phyloP scores from a whole-genome alignment of 2,329 filamentous ascomycete species.

The Colletotrichum eremochloae region DNA sequence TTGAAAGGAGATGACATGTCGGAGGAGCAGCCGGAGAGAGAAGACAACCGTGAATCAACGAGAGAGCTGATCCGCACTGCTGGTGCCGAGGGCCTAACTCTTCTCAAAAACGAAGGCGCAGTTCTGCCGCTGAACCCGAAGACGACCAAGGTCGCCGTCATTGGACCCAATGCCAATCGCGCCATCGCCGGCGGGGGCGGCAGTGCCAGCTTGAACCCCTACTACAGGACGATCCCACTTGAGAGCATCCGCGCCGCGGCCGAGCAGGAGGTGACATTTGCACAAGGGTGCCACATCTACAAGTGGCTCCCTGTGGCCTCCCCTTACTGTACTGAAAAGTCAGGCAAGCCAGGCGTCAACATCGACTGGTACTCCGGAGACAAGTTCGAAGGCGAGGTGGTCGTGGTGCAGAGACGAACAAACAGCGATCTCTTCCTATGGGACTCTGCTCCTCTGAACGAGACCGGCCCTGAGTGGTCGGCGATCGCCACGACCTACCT shows the following conservation, averaged over 20 bases:
- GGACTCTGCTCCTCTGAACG: slow-evolving; percentile 74
- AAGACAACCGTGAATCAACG: slow-evolving; percentile 70
- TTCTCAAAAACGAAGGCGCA: slow-evolving; percentile 72
- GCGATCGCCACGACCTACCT: slow-evolving; percentile 72
- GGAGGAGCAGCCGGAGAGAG: slow-evolving; percentile 68
- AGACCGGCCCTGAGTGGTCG: slow-evolving; percentile 74
- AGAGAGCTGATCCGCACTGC: slow-evolving; percentile 71
- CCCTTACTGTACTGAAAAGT: slow-evolving; percentile 67
- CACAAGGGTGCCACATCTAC: slow-evolving; percentile 72
- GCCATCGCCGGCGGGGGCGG: slow-evolving; percentile 77
- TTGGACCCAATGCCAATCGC: slow-evolving; percentile 76
- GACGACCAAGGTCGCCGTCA: slow-evolving; percentile 72
- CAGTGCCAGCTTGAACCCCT: slow-evolving; percentile 76
- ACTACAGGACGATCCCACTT: slow-evolving; percentile 75
- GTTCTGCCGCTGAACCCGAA: slow-evolving; percentile 70
- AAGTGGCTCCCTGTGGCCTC: slow-evolving; percentile 76
- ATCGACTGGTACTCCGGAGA: slow-evolving; percentile 77
- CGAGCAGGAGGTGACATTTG: slow-evolving; percentile 69
- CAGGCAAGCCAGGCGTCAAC: slow-evolving; percentile 71
- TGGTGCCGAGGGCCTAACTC: slow-evolving; percentile 72
- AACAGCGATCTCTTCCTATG: slow-evolving; percentile 79
- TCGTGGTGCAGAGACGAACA: slow-evolving; percentile 68
- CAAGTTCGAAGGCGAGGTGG: slow-evolving; percentile 69
- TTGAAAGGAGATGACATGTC: slow-evolving; percentile 72
- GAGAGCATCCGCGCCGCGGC: slow-evolving; percentile 71